A percentile compares a stretch with the other conserved stretches of the same genome.
Conservation (phyloP, 78 protist species). For the Dictyostelium brefeldianum region DNA sequence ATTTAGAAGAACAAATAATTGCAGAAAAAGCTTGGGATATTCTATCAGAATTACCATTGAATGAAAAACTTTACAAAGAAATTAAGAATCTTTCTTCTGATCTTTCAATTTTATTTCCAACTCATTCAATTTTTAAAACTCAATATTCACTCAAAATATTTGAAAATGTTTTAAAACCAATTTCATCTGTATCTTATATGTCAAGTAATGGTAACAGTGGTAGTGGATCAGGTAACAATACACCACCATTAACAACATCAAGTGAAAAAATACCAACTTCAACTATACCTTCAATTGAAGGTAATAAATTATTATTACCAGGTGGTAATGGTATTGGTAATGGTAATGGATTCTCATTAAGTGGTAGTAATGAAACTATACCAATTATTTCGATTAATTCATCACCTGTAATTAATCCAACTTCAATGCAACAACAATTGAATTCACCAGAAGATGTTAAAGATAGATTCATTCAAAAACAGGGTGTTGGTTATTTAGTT, state of each 20-base stretch:
- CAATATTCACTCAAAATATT: slow-evolving; percentile 32
- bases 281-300: not conserved
- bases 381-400: slow-evolving; percentile 7
- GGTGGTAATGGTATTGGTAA: not conserved
- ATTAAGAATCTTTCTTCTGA: slow-evolving; percentile 21
- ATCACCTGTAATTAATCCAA: not conserved
- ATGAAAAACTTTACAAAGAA: slow-evolving; percentile 26
- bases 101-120: slow-evolving; percentile 30
- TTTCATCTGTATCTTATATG: not conserved
- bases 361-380: slow-evolving; percentile 17
- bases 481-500: slow-evolving; percentile 27
- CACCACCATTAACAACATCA: not conserved
- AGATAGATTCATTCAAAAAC: slow-evolving; percentile 40
- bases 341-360: not conserved
- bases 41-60: slow-evolving; percentile 37
- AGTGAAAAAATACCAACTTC: not conserved
- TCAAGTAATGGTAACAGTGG: not conserved
- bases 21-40: slow-evolving; percentile 77
- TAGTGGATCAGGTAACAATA: not conserved
- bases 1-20: slow-evolving; percentile 40
- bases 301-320: not conserved
- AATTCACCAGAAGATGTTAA: slow-evolving; percentile 55
- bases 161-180: slow-evolving; percentile 19
- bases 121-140: slow-evolving; percentile 53
- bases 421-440: not conserved